Base-by-base conservation (phyloP, 208 protist genomes). In the Angomonas ambiguus region DNA sequence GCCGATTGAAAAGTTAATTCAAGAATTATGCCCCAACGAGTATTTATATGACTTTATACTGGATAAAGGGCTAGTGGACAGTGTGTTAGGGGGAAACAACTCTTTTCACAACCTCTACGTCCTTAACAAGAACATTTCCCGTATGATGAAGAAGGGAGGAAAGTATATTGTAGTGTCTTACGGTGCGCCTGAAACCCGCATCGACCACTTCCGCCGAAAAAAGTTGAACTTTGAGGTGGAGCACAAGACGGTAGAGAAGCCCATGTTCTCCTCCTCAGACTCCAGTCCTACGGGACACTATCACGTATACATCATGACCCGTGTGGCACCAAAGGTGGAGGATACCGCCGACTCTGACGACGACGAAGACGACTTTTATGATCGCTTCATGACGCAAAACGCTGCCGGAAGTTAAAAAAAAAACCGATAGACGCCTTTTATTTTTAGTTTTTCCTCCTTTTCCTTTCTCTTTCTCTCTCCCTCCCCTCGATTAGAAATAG, bases 331-430 rank as follows among this genome's bases (percentile, higher is more conserved):
- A 48, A 62, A 59, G 10, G 77, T 62, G 16, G 77, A 57, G n/a
- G 84, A 58, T 24, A 80, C 55, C 28, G 80, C 61, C 33, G 84
- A 92, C 69, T 81, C 79, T 18, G 81, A 87, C 30, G 81, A 90
- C 35, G 87, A 96, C n/a, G 88, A 96, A 13, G 91, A 96, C 62
- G 91, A 96, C 65, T 96, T 96, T 59, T 96, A 96, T 66, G 91
- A 96, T 69, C 87, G 87, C 33, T 96, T 96, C 72, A 94, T 94
- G 88, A 88, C 83, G n/a, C 85, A 91, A 38, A 83, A 88, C 45
- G 65, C 69, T 2, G 70, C 82, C 11, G 62, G 72, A 16, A 45
- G 16, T 45, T 45, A 45, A 45, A 45, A n/a, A n/a, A n/a, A n/a
- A n/a, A n/a, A n/a, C n/a, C n/a, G n/a, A n/a, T n/a, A 48, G 11